Percentiles rank a stretch among this genome's conserved stretches.
Evolutionary conservation across 139 green algal genomes (phyloP).

Genomic region (Nannochloris sp.): DNA sequence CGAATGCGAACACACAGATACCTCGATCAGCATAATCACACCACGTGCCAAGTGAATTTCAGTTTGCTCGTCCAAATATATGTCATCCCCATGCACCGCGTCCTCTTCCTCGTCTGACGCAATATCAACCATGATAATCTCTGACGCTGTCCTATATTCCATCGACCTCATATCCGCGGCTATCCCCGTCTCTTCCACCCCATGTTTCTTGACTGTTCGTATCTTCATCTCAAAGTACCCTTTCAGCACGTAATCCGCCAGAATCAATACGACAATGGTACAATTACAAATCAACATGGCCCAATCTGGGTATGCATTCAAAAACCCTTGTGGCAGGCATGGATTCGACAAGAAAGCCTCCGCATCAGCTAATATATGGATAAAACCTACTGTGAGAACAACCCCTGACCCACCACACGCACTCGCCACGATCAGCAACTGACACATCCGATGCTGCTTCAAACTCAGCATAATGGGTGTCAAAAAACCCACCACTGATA

Average conservation of each 20-base stretch:
- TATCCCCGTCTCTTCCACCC: not conserved
- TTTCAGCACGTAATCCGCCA: conserved; percentile 8
- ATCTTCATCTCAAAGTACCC: not conserved
- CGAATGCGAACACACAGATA: conserved; percentile 11
- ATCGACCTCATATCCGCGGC: not conserved
- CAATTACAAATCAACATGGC: conserved; percentile 20
- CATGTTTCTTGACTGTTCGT: not conserved
- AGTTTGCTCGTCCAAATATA: not conserved
- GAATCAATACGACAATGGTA: conserved; percentile 25
- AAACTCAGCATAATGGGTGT: not conserved
- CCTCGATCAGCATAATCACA: conserved; percentile 11
- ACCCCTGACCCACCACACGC: conserved; percentile 10
- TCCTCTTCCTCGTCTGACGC: not conserved
- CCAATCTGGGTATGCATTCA: conserved; percentile 24
- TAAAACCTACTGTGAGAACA: conserved; percentile 23
- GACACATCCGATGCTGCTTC: not conserved
- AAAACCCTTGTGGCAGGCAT: conserved; percentile 25
- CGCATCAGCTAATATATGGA: conserved; percentile 44
- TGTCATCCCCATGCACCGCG: not conserved
- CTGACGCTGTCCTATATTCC: too few relatives aligned
- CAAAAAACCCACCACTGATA: not conserved
- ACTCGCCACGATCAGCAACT: not conserved
- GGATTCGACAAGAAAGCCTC: conserved; percentile 12
- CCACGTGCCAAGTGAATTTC: not conserved
- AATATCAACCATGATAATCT: not conserved